Evolutionary conservation across 2,329 filamentous ascomycete genomes (phyloP).

Genomic region (Lecanicillium sp.): DNA sequence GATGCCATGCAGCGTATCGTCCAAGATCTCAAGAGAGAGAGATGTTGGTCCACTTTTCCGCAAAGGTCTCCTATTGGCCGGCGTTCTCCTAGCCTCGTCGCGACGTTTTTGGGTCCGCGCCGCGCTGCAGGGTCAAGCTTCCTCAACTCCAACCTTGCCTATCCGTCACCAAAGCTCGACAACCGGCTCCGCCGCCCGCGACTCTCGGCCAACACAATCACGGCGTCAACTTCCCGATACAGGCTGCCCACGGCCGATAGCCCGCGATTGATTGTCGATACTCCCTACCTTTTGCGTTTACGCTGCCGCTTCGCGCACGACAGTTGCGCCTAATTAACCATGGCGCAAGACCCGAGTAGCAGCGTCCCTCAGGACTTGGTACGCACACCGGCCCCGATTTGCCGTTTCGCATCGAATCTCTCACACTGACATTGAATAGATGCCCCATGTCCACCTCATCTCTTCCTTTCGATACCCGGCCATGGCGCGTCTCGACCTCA

Average conservation of each 20-base stretch:
- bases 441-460: slow-evolving; percentile 83
- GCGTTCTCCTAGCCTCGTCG: slow-evolving; percentile 21
- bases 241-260: not conserved
- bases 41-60: no score
- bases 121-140: slow-evolving; percentile 8
- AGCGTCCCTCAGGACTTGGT: slow-evolving; percentile 35
- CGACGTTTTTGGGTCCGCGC: slow-evolving; percentile 26
- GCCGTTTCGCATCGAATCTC: not conserved
- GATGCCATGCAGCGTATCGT: no score
- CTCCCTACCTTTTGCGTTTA: not conserved
- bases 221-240: not conserved
- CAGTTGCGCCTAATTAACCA: slow-evolving; percentile 13
- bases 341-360: slow-evolving; percentile 35
- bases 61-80: not conserved
- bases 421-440: slow-evolving; percentile 36
- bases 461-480: slow-evolving; percentile 75
- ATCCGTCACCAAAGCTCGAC: slow-evolving; percentile 6
- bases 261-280: not conserved
- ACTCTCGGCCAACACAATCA: not conserved
- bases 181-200: slow-evolving; percentile 5
- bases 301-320: not conserved
- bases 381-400: slow-evolving; percentile 11
- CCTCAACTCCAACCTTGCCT: slow-evolving; percentile 11
- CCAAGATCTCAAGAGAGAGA: no score
- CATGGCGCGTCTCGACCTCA: slow-evolving; percentile 60